Base-by-base conservation (phyloP, 768 basidiomycete genomes). In the Tricholoma sp. region DNA sequence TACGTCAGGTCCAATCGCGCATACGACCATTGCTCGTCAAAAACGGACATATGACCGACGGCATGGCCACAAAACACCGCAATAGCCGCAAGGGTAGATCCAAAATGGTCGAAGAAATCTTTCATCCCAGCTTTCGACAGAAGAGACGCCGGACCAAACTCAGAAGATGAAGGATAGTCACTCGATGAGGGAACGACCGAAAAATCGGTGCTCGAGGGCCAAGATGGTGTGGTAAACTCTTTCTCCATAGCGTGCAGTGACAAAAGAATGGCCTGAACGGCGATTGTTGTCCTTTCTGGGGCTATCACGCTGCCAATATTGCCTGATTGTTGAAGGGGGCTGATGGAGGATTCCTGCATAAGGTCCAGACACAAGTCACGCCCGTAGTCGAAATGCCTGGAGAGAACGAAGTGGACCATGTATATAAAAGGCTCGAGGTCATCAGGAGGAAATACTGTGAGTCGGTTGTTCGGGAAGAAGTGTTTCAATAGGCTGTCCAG, bases 311-410 rank as follows among this genome's bases (percentile, higher is more conserved):
- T 72, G 14, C 74, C 65, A 10, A 80, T 72, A 41, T 68, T 80
- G 9, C 72, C 73, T 2, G 74, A 68, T 54, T 74, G 74, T 55
- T 79, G 76, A 16, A 74, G 62, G 5, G 72, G 67, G 45, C 63
- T 75, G 59, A 86, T 72, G 2, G 75, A 65, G 1, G 81, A 74
- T 67, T 93, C 89, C 69, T 91, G 89, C 54, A 96, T 76, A 29
- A 94, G 79, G 4, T 92, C 88, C 59, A 94, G 64, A 65, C 89
- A 86, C 27, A 94, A 71, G 49, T 95, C 92, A 65, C 83, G 79
- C 6, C 94, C 94, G 60, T 86, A 89, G 27, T 96, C 93, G 55
- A 90, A 83, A 69, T 95, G 84, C 18, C 91, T 87, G 9, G 85
- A 85, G 47, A 94, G 80, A 54, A 93, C 77, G 67, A 90, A 94